These are phyloP conservation scores for Aureobasidium sp. DNA, from an alignment of 2,329 filamentous ascomycete genomes.

Conservation along the genomic window DNA sequence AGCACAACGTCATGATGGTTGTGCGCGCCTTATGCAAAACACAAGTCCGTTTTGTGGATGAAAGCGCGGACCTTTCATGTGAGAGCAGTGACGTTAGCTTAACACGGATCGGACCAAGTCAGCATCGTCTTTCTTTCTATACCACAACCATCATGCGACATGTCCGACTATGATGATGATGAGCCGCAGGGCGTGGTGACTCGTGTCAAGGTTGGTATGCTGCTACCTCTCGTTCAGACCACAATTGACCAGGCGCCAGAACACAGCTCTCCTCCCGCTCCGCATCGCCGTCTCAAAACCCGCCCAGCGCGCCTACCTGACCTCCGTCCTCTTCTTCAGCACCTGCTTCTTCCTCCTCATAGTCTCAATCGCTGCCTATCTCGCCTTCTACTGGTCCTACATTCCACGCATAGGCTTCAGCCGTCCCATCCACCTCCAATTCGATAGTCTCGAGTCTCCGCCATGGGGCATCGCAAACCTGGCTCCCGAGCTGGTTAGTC, in stretches of 20 bases:
- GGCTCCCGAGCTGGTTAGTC: constrained; percentile 51
- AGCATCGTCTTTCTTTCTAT: constrained; percentile 1
- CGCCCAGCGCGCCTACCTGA: constrained; percentile 59
- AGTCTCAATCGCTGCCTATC: constrained; percentile 55
- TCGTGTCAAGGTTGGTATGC: neutral
- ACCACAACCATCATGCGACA: constrained; percentile 10
- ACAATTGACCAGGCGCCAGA: constrained; percentile 33
- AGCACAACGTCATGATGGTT: constrained; percentile 1
- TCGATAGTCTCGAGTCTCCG: constrained; percentile 41
- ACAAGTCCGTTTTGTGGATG: neutral
- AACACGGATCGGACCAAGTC: neutral
- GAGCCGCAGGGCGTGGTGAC: constrained; percentile 1
- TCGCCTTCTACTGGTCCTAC: constrained; percentile 61
- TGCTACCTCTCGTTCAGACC: neutral
- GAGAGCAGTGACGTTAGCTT: constrained; percentile 5
- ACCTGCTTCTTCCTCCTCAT: constrained; percentile 51
- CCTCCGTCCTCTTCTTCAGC: constrained; percentile 47
- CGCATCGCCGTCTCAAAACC: constrained; percentile 52
- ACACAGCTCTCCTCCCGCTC: constrained; percentile 47
- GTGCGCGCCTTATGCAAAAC: neutral
- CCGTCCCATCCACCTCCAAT: constrained; percentile 60
- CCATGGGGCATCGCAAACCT: constrained; percentile 48
- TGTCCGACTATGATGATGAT: constrained; percentile 12
- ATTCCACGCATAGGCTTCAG: constrained; percentile 59
- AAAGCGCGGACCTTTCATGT: constrained; percentile 10